Evolutionary conservation across 495 filamentous ascomycete species (phyloP).

Genomic region (Penicillium chermesinum): DNA sequence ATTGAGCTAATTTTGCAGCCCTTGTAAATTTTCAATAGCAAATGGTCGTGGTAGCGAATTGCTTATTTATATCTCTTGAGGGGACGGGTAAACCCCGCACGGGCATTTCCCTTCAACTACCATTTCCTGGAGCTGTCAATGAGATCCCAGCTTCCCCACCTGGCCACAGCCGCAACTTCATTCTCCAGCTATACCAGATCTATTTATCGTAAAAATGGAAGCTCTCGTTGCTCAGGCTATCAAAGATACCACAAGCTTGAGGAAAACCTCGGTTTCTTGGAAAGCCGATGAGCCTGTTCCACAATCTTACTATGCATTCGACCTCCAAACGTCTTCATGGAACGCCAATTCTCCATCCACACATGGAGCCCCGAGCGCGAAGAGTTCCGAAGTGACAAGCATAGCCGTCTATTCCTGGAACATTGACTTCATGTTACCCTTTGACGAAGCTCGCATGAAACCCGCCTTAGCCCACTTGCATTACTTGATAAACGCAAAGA

Average conservation of each 20-base stretch:
- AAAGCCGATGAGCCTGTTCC: background rate
- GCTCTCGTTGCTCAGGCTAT: background rate
- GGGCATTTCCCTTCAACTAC: too few species aligned
- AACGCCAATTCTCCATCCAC: background rate
- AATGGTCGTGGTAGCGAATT: too few species aligned
- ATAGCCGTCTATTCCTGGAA: constrained; percentile 52
- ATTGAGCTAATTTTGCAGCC: too few species aligned
- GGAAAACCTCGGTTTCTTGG: background rate
- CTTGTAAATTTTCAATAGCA: too few species aligned
- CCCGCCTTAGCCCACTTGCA: background rate
- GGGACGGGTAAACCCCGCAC: too few species aligned
- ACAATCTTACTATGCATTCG: background rate
- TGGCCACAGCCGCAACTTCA: background rate
- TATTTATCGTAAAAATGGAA: background rate
- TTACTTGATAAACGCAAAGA: background rate
- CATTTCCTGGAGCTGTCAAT: too few species aligned
- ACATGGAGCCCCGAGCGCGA: constrained; percentile 59
- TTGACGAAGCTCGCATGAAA: background rate
- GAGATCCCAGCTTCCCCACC: too few species aligned
- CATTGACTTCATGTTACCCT: background rate
- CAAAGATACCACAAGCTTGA: background rate
- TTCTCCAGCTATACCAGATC: background rate
- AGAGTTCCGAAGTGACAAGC: constrained; percentile 78
- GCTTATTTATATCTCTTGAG: too few species aligned
- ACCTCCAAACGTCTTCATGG: background rate